Conservation (phyloP, 345 rosid genomes). For the Populus ilicifolia region DNA sequence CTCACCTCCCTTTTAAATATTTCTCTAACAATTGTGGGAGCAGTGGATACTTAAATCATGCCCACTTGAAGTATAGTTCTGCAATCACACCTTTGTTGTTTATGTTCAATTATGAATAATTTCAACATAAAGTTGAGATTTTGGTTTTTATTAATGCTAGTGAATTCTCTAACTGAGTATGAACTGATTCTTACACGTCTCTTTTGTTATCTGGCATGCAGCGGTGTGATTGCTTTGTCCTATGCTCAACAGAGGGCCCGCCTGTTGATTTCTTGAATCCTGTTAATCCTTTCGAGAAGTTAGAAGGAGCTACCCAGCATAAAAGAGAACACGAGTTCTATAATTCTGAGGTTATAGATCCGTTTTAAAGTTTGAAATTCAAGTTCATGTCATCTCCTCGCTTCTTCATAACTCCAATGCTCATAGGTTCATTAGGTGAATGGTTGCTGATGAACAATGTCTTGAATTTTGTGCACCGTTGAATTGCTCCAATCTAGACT, state of each 20-base stretch:
- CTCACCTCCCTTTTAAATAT: no score
- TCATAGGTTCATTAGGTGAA: no score
- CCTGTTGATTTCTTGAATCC: constrained; percentile 79
- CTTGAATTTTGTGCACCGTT: no score
- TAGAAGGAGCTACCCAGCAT: constrained; percentile 59
- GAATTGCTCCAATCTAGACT: no score
- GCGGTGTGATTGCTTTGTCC: constrained; percentile 81
- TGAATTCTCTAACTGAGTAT: background rate
- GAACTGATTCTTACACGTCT: background rate
- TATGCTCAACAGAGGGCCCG: constrained; percentile 80
- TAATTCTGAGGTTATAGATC: constrained; percentile 65
- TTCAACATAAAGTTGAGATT: background rate
- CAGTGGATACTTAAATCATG: no score
- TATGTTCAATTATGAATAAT: no score
- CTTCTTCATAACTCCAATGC: no score
- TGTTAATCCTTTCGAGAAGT: constrained; percentile 80
- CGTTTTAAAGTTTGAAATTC: background rate
- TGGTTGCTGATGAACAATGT: no score
- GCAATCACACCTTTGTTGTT: background rate
- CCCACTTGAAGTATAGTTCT: background rate
- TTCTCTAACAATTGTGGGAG: no score
- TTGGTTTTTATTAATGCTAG: background rate
- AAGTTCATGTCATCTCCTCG: background rate
- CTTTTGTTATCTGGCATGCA: constrained; percentile 26
- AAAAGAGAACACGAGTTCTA: constrained; percentile 71